These are phyloP conservation scores for Vigna unguiculata DNA, from an alignment of 306 rosid genomes.

Conservation along the genomic window DNA sequence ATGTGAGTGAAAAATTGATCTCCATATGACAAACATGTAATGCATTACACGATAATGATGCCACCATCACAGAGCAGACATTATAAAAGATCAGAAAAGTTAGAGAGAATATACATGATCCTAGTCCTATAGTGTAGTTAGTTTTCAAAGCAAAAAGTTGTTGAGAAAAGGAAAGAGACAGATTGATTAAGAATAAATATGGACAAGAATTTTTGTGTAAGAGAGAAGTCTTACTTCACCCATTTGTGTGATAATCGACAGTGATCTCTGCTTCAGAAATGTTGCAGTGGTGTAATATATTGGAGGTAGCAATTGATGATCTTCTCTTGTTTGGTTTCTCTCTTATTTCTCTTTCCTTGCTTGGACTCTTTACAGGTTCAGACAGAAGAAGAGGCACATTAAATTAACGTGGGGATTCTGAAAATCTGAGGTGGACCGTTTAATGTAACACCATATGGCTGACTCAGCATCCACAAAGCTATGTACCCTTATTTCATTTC, in stretches of 20 bases:
- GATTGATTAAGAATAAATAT: neutral
- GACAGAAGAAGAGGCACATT: conserved; percentile 43
- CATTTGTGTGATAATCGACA: conserved; percentile 51
- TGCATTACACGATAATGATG: neutral
- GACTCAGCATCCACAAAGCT: conserved; percentile 43
- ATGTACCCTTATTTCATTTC: conserved; percentile 1
- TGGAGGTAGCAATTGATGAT: conserved; percentile 33
- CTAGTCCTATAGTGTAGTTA: neutral
- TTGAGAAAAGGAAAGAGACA: conserved; percentile 17
- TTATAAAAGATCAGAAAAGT: conserved; percentile 9
- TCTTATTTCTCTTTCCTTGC: conserved; percentile 13
- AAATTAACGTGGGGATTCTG: conserved; percentile 57
- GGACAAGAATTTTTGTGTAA: conserved; percentile 19
- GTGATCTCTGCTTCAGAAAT: conserved; percentile 41
- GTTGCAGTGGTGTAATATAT: conserved; percentile 12
- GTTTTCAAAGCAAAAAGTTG: conserved; percentile 15
- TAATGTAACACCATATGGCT: conserved; percentile 46
- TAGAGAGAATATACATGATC: conserved; percentile 6
- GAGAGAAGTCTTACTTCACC: conserved; percentile 70
- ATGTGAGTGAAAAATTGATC: neutral
- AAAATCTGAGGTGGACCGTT: conserved; percentile 66
- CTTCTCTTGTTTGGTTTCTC: neutral
- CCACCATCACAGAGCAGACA: neutral
- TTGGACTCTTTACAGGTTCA: neutral
- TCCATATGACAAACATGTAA: neutral